Evolutionary conservation across 768 basidiomycete species (phyloP), one percentile per base, ranked within the genome.

Genomic region (Russula lepida): DNA sequence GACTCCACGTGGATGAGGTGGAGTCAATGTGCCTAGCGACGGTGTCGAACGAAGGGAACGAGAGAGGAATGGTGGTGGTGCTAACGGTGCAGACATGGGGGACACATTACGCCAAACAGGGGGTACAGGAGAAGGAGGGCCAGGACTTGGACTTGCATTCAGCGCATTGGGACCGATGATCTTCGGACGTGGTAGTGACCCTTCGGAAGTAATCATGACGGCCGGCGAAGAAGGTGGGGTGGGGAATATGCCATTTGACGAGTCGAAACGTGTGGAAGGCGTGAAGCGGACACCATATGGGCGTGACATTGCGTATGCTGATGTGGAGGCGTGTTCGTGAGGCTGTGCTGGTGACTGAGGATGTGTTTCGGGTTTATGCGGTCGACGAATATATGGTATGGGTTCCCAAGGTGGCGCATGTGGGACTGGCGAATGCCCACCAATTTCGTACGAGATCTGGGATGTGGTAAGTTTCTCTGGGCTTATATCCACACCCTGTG

Each of bases 251-350:
- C 8, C 21, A 13, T 56, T 54, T 23, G 62, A 48, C 2, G 58
- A 49, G 25, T 48, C 51, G 25, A 64, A 56, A 2, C 48, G 63
- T 6, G 52, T 56, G n/a, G 63, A 64, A 32, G 63, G 59, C 7
- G 61, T 51, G 53, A 64, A 66, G 41, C 65, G 63, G 28, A 64
- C 56, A 9, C 47, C 53, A 4, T 58, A 30, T 4, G 21, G 30
- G 25, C 46, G 56, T n/a, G 19, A 23, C 35, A 41, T 43, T 41
- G 27, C 53, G 11, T 56, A 33, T 13, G 56, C 56, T 28, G 62
- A 37, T 4, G 21, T 17, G 7, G 53, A 27, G 1, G 41, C 8
- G 17, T 51, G 55, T 15, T 62, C 55, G 8, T 27, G 37, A 19
- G 32, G 27, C 23, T 25, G 30, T 17, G 27, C n/a, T 8, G 50